Percentiles rank a stretch among this genome's conserved stretches.
These are phyloP conservation scores for Talaromyces sp. DNA, from an alignment of 2,329 filamentous ascomycete species.

Conservation along the genomic window DNA sequence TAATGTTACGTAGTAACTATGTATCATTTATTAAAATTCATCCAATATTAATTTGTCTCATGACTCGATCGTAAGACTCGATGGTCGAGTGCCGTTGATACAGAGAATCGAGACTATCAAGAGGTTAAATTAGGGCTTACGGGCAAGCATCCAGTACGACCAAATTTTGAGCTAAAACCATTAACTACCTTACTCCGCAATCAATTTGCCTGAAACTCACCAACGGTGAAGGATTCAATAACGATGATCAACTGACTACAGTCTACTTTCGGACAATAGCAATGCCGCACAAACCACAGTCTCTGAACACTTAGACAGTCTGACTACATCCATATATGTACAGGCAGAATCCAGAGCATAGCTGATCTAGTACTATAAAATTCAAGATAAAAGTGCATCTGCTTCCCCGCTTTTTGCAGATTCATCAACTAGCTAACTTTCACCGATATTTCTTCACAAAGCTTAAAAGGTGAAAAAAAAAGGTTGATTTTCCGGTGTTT, in stretches of 20 bases:
- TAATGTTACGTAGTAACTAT: background rate
- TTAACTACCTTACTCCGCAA: background rate
- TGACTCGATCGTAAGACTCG: background rate
- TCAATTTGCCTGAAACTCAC: background rate
- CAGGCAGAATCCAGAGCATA: background rate
- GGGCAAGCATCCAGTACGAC: background rate
- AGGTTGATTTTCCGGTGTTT: background rate
- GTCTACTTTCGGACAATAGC: background rate
- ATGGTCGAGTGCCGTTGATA: background rate
- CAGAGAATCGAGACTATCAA: background rate
- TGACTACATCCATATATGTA: background rate
- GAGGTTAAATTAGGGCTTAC: background rate
- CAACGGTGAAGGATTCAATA: background rate
- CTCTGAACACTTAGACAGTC: background rate
- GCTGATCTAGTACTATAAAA: background rate
- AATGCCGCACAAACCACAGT: background rate
- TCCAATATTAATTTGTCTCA: background rate
- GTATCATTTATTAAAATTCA: background rate
- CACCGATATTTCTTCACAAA: background rate
- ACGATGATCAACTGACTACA: background rate
- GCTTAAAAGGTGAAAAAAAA: background rate
- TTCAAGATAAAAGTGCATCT: constrained; percentile 1
- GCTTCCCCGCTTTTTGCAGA: background rate
- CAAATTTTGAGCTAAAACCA: background rate
- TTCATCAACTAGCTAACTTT: background rate